phyloP scores from a whole-genome alignment of 345 rosid genomes.

The Citrus cavaleriei region DNA sequence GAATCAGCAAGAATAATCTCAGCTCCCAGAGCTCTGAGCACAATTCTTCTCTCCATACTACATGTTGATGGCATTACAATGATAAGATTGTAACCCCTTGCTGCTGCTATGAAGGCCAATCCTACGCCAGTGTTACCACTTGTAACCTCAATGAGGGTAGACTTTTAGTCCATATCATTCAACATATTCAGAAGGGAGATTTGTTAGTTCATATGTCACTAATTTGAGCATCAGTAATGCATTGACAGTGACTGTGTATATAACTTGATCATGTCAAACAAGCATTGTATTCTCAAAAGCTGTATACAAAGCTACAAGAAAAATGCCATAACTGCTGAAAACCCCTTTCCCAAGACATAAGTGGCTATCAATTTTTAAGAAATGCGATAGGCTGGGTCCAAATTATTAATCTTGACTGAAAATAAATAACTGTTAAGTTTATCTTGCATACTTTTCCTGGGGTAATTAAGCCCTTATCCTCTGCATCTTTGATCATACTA shows the following conservation, averaged over 20 bases:
- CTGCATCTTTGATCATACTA: constrained; percentile 74
- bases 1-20: constrained; percentile 54
- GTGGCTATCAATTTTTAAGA: not conserved
- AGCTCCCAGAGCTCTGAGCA: constrained; percentile 74
- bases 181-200: not conserved
- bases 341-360: too few species aligned
- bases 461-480: constrained; percentile 54
- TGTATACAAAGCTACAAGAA: too few species aligned
- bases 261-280: too few species aligned
- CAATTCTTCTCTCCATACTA: constrained; percentile 63
- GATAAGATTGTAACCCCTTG: constrained; percentile 59
- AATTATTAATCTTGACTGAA: not conserved
- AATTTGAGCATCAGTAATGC: not conserved
- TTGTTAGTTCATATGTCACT: not conserved
- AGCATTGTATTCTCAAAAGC: too few species aligned
- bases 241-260: too few species aligned
- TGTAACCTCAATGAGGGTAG: constrained; percentile 49
- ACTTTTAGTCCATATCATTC: constrained; percentile 21
- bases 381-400: too few species aligned
- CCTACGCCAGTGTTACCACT: constrained; percentile 83
- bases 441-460: constrained; percentile 43
- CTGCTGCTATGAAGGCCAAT: constrained; percentile 61
- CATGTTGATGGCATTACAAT: constrained; percentile 50
- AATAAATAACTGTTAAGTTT: too few species aligned
- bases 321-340: too few species aligned